These are phyloP conservation scores for Neofusicoccum cordaticola DNA, from an alignment of 2,329 filamentous ascomycete species.

Conservation along the genomic window DNA sequence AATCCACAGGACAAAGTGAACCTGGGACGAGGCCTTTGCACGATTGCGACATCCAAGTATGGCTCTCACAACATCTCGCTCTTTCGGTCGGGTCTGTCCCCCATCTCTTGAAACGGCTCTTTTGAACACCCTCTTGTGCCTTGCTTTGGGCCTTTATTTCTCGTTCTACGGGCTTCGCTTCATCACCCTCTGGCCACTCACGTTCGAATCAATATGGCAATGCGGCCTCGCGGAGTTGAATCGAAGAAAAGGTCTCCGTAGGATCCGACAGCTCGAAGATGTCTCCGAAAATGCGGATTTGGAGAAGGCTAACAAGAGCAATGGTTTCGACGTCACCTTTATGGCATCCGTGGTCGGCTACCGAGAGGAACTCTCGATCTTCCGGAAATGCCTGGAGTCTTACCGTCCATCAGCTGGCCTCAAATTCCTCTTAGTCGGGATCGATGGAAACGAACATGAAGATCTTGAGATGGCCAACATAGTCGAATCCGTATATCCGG, in stretches of 20 bases:
- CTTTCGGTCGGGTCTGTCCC: too few species aligned
- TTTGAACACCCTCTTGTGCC: too few species aligned
- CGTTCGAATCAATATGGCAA: not conserved
- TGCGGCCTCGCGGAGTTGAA: not conserved
- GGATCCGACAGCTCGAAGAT: too few species aligned
- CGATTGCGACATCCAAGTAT: too few species aligned
- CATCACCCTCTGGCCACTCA: too few species aligned
- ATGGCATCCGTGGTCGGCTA: slow-evolving; percentile 32
- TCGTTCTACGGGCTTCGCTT: too few species aligned
- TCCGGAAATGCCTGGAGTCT: slow-evolving; percentile 28
- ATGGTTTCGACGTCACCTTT: slow-evolving; percentile 17
- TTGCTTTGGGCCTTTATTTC: too few species aligned
- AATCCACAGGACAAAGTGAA: too few species aligned
- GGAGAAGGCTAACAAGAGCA: not conserved
- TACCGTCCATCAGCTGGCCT: slow-evolving; percentile 27
- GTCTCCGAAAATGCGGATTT: not conserved
- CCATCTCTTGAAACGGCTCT: too few species aligned
- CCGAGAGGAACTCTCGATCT: slow-evolving; percentile 30
- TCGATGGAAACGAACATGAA: slow-evolving; percentile 29
- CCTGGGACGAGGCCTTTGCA: too few species aligned
- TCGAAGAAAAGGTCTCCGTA: too few species aligned
- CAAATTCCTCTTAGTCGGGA: slow-evolving; percentile 28
- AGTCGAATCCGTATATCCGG: slow-evolving; percentile 27
- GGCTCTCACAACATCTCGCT: too few species aligned
- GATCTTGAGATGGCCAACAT: slow-evolving; percentile 32